phyloP scores from a whole-genome alignment of 2,329 filamentous ascomycete species.

The Pseudogymnoascus pannorum region DNA sequence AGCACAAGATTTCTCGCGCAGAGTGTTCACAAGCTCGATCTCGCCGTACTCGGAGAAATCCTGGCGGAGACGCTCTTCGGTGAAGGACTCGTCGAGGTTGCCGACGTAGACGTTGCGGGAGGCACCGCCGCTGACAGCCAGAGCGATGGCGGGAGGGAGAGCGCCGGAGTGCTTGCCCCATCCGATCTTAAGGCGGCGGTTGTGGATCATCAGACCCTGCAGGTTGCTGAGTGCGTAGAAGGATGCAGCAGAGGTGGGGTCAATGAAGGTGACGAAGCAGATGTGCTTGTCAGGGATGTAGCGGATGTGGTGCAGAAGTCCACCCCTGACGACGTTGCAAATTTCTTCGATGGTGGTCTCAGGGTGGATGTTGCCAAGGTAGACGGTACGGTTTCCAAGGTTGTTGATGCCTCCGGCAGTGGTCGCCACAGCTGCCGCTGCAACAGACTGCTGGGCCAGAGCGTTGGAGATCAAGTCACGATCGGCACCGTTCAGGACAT shows the following conservation, averaged over 20 bases:
- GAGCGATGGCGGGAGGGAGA: conserved; percentile 86
- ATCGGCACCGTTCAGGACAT: conserved; percentile 92
- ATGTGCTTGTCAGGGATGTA: conserved; percentile 99
- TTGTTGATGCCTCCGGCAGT: conserved; percentile 97
- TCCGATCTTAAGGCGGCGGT: conserved; percentile 92
- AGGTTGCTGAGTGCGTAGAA: conserved; percentile 98
- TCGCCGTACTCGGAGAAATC: conserved; percentile 97
- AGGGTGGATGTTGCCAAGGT: conserved; percentile 96
- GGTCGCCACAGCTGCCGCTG: conserved; percentile 91
- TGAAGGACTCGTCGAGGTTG: conserved; percentile 96
- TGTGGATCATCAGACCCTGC: conserved; percentile 98
- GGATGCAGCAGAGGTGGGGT: conserved; percentile 92
- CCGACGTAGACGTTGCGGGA: conserved; percentile 99
- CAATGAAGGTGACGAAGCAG: conserved; percentile 99
- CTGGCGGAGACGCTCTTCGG: conserved; percentile 87
- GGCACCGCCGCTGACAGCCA: conserved; percentile 92
- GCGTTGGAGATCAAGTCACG: conserved; percentile 95
- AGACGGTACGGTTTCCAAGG: conserved; percentile 93
- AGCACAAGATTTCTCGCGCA: conserved; percentile 97
- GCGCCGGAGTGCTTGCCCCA: conserved; percentile 99
- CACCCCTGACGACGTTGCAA: conserved; percentile 95
- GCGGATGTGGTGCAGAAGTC: conserved; percentile 92
- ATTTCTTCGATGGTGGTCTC: conserved; percentile 99
- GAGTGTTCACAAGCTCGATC: conserved; percentile 92
- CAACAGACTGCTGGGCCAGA: conserved; percentile 93